Evolutionary conservation across 441 rosid species (phyloP).

Genomic region (Corymbia calophylla): DNA sequence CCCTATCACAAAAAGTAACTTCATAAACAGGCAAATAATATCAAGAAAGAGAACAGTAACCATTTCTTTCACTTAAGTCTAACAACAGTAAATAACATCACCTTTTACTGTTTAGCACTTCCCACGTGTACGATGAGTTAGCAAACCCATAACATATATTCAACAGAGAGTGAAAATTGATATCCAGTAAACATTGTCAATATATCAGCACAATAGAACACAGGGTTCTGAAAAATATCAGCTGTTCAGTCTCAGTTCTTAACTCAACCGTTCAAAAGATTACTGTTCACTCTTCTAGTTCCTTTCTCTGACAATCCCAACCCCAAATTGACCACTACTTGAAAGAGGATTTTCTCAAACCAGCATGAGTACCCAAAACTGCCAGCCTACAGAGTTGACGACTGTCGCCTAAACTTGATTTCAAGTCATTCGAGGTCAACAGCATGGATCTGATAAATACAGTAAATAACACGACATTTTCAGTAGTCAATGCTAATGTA

Average conservation of each 20-base stretch:
- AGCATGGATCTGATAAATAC: background rate
- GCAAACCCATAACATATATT: background rate
- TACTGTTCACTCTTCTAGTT: background rate
- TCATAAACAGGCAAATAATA: background rate
- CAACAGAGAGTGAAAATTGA: background rate
- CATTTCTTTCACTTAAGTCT: background rate
- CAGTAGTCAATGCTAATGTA: background rate
- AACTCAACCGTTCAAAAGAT: background rate
- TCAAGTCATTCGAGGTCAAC: background rate
- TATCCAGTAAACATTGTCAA: background rate
- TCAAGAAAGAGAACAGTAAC: background rate
- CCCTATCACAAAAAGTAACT: background rate
- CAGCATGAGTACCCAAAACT: background rate
- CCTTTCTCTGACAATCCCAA: background rate
- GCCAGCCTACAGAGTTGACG: background rate
- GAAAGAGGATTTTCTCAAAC: background rate
- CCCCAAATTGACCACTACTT: background rate
- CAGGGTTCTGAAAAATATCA: background rate
- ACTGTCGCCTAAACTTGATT: background rate
- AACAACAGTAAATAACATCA: background rate
- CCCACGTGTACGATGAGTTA: background rate
- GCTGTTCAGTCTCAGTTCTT: background rate
- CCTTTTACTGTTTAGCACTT: background rate
- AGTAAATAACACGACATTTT: background rate
- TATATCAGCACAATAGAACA: background rate